Evolutionary conservation across 257 asterid species (phyloP).

Genomic region (Fraxinus cuspidata): DNA sequence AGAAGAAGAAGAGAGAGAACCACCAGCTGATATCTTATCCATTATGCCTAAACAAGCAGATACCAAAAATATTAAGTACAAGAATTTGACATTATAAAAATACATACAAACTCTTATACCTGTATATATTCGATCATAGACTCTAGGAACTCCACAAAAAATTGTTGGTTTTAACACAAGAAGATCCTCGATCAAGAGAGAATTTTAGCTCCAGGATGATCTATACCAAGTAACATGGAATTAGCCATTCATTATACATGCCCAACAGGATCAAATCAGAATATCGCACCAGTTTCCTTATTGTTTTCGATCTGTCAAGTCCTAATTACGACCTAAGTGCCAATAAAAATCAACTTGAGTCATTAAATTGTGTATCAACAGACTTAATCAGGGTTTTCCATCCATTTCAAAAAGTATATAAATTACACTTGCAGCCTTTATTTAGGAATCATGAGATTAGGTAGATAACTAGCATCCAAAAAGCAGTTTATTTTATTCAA

Average conservation of each 20-base stretch:
- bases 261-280: not conserved
- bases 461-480: not conserved
- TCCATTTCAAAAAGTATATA: not conserved
- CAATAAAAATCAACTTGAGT: not conserved
- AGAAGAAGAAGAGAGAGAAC: constrained; percentile 21
- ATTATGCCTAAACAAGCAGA: constrained; percentile 48
- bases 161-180: constrained; percentile 73
- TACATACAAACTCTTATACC: constrained; percentile 36
- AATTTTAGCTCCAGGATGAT: not conserved
- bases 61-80: constrained; percentile 1
- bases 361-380: not conserved
- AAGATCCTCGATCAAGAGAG: constrained; percentile 64
- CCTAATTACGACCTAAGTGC: not conserved
- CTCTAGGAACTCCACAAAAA: constrained; percentile 94
- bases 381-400: not conserved
- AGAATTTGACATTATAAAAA: not conserved
- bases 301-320: not conserved
- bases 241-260: not conserved
- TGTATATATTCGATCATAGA: constrained; percentile 72
- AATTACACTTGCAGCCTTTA: not conserved
- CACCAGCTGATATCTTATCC: constrained; percentile 76
- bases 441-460: not conserved
- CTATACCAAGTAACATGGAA: not conserved
- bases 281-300: not conserved
- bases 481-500: not conserved